phyloP scores from a whole-genome alignment of 2,329 filamentous ascomycete genomes.

The Thelonectria blattea region DNA sequence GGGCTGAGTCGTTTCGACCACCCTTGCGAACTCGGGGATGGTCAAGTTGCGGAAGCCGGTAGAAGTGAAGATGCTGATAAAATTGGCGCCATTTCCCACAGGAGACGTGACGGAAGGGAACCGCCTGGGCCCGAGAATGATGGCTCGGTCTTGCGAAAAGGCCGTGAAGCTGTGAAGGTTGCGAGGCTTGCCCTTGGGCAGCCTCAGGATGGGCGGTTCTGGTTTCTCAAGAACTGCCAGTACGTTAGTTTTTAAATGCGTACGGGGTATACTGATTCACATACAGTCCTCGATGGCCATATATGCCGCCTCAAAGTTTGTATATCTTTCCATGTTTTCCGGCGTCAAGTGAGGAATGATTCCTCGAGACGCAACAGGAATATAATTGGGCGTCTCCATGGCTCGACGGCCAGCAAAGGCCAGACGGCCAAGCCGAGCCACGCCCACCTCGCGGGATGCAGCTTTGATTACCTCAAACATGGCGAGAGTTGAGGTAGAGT shows the following conservation, averaged over 20 bases:
- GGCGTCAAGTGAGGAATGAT: constrained; percentile 87
- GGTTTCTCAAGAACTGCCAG: constrained; percentile 61
- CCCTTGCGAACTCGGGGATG: constrained; percentile 71
- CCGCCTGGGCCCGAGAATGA: constrained; percentile 79
- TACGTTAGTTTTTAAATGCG: constrained; percentile 8
- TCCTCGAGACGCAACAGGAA: constrained; percentile 82
- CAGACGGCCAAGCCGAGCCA: constrained; percentile 72
- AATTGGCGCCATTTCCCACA: constrained; percentile 71
- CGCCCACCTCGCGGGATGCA: constrained; percentile 47
- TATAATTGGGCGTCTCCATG: constrained; percentile 84
- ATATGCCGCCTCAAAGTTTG: constrained; percentile 73
- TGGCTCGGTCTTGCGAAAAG: constrained; percentile 67
- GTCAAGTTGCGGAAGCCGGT: constrained; percentile 80
- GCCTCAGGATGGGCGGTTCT: constrained; percentile 57
- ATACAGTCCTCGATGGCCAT: constrained; percentile 92
- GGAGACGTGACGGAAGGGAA: constrained; percentile 77
- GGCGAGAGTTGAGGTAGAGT: constrained; percentile 31
- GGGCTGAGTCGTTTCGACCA: constrained; percentile 69
- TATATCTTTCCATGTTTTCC: constrained; percentile 74
- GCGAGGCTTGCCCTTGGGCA: constrained; percentile 50
- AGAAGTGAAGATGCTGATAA: constrained; percentile 81
- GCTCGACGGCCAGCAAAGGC: constrained; percentile 64
- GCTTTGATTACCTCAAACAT: constrained; percentile 56
- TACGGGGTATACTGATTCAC: constrained; percentile 39
- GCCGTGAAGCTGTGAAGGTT: constrained; percentile 79